These are phyloP conservation scores for Citrus hindsii DNA, from an alignment of 345 rosid species.

Conservation along the genomic window DNA sequence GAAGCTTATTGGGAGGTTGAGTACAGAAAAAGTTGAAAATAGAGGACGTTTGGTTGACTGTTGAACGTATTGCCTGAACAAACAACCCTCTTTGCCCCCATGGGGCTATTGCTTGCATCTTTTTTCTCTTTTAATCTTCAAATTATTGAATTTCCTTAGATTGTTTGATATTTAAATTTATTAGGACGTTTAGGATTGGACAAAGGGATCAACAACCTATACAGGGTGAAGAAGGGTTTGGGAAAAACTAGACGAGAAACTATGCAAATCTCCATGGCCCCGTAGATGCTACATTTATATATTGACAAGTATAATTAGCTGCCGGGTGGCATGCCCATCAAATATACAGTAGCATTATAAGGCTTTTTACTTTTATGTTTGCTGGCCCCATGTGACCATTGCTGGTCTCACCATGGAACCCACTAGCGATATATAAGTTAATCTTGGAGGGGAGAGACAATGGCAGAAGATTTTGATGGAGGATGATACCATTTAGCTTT, in stretches of 20 bases:
- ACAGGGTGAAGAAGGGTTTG: not conserved
- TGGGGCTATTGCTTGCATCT: constrained; percentile 29
- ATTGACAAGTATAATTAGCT: too few relatives aligned
- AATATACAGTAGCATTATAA: too few relatives aligned
- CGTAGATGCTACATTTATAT: not conserved
- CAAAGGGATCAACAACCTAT: not conserved
- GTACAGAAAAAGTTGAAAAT: constrained; percentile 33
- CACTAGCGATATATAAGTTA: too few relatives aligned
- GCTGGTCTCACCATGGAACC: too few relatives aligned
- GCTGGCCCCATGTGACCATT: too few relatives aligned
- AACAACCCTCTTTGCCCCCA: constrained; percentile 30
- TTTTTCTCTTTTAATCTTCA: not conserved
- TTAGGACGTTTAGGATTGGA: not conserved
- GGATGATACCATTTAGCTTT: too few relatives aligned
- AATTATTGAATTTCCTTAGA: too few relatives aligned
- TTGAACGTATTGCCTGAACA: constrained; percentile 55
- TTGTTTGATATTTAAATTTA: not conserved
- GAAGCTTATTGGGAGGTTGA: constrained; percentile 8
- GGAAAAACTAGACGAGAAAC: not conserved
- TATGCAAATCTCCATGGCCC: not conserved
- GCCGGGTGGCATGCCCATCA: too few relatives aligned
- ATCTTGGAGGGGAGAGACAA: too few relatives aligned
- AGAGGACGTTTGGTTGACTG: constrained; percentile 17
- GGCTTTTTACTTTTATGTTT: too few relatives aligned
- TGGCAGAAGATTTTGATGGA: too few relatives aligned